These are phyloP conservation scores for Leishmania tropica DNA, from an alignment of 208 protist species.

Conservation along the genomic window DNA sequence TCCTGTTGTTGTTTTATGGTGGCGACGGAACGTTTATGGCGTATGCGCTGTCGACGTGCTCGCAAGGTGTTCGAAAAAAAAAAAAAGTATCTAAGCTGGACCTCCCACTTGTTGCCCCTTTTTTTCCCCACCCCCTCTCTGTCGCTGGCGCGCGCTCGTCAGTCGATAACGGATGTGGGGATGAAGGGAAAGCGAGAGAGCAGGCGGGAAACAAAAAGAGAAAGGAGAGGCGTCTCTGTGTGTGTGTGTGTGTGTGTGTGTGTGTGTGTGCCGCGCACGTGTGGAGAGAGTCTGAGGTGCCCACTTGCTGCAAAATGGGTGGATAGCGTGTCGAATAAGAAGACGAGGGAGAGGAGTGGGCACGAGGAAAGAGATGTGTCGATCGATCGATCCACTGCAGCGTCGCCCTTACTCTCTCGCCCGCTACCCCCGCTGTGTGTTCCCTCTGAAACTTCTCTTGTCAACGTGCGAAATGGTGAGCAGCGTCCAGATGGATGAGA, in stretches of 20 bases:
- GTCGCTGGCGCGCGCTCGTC: not conserved
- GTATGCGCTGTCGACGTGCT: not conserved
- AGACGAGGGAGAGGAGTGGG: not conserved
- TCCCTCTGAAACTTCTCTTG: not conserved
- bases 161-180: not conserved
- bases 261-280: not conserved
- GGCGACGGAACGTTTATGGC: not conserved
- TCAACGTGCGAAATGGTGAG: not conserved
- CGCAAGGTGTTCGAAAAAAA: not conserved
- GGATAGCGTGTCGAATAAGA: not conserved
- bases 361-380: not conserved
- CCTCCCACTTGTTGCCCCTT: not conserved
- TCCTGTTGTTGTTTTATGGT: not conserved
- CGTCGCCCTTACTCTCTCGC: not conserved
- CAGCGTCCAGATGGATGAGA: not conserved
- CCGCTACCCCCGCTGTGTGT: not conserved
- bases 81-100: not conserved
- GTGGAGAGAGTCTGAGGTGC: constrained; percentile 2
- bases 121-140: not conserved
- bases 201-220: not conserved
- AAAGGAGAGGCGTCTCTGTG: not conserved
- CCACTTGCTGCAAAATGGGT: not conserved
- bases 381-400: constrained; percentile 2
- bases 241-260: not conserved
- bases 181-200: not conserved